These are phyloP conservation scores for Aspergillus spinulosporus DNA, from an alignment of 2,329 filamentous ascomycete genomes.

Conservation along the genomic window DNA sequence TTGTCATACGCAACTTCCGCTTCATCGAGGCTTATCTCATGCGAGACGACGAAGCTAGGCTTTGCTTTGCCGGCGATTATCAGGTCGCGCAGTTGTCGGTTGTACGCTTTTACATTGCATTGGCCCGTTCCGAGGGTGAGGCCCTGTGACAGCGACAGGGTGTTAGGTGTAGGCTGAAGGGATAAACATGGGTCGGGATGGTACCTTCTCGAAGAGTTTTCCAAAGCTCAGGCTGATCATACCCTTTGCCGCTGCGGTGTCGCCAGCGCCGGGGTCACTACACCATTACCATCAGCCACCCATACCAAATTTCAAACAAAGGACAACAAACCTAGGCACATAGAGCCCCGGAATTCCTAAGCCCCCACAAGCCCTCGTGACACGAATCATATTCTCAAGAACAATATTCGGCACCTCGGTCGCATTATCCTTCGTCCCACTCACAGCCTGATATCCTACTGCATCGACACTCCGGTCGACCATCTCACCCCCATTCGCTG, in stretches of 20 bases:
- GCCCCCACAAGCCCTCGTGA: constrained; percentile 62
- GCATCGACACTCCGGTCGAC: constrained; percentile 66
- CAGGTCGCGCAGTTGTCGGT: constrained; percentile 64
- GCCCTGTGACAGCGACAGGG: constrained; percentile 43
- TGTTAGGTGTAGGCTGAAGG: constrained; percentile 1
- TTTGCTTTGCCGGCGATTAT: constrained; percentile 66
- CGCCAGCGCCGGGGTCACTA: constrained; percentile 62
- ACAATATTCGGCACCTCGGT: constrained; percentile 55
- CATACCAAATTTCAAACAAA: background rate
- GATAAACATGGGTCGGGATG: background rate
- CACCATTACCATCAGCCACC: background rate
- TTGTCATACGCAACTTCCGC: constrained; percentile 63
- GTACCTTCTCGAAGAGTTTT: constrained; percentile 67
- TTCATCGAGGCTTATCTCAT: constrained; percentile 64
- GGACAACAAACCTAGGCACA: constrained; percentile 39
- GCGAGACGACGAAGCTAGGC: constrained; percentile 66
- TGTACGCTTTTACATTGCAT: constrained; percentile 69
- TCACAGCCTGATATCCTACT: constrained; percentile 65
- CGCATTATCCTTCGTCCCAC: constrained; percentile 50
- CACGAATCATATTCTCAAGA: constrained; percentile 61
- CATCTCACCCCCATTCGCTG: constrained; percentile 56
- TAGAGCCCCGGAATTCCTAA: constrained; percentile 61
- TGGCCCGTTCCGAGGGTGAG: constrained; percentile 62
- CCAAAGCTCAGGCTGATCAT: constrained; percentile 66
- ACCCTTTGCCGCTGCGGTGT: constrained; percentile 61